These are phyloP conservation scores for Tulasnella sp. DNA, from an alignment of 768 basidiomycete genomes.

Conservation along the genomic window DNA sequence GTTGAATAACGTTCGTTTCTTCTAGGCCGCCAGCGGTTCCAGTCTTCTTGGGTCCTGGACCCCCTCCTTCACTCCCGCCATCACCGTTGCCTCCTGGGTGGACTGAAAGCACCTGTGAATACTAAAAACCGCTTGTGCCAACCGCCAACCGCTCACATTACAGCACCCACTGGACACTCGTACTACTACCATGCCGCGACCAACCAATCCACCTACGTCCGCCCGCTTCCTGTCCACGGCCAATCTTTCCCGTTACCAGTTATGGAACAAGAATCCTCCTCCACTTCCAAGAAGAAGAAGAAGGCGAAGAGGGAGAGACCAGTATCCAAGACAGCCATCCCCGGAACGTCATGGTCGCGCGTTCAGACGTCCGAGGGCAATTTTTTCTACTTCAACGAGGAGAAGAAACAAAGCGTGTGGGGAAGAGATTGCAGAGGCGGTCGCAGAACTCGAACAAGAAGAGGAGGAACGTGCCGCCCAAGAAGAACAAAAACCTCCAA, in stretches of 20 bases:
- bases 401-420: conserved; percentile 83
- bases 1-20: no score
- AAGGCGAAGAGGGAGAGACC: conserved; percentile 86
- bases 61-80: no score
- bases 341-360: conserved; percentile 84
- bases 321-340: conserved; percentile 71
- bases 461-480: conserved; percentile 38
- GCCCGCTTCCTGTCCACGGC: conserved; percentile 49
- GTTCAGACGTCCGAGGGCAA: conserved; percentile 91
- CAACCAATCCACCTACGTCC: conserved; percentile 79
- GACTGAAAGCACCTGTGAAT: no score
- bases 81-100: no score
- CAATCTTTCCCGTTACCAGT: conserved; percentile 35
- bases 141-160: neutral
- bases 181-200: conserved; percentile 86
- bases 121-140: no score
- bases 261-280: conserved; percentile 27
- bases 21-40: no score
- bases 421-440: conserved; percentile 75
- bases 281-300: conserved; percentile 20
- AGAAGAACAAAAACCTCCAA: conserved; percentile 18
- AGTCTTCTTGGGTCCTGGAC: no score
- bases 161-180: conserved; percentile 68
- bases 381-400: conserved; percentile 82
- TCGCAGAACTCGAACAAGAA: conserved; percentile 50